Base-by-base conservation (phyloP, 371 early-diverging fungal genomes). In the Fennellomyces sp. region DNA sequence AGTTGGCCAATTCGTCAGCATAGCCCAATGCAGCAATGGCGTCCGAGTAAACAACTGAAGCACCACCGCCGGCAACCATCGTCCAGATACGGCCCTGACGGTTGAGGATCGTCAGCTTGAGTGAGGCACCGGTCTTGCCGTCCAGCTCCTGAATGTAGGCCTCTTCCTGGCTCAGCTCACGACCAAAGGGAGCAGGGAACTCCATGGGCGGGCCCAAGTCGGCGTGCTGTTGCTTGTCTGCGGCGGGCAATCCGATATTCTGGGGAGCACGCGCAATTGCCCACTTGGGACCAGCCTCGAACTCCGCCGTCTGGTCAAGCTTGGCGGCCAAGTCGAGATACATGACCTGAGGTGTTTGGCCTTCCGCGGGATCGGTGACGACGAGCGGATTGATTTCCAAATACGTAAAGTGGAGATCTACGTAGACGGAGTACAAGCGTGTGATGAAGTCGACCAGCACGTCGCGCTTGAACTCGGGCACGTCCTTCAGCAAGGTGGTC, bases 61-160 rank as follows among this genome's bases (percentile, higher is more conserved):
- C 98, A 78, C 98, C 98, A 65, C 98, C 98, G 78, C 98, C 98
- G 48, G 98, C 98, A 58, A 98, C 97, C 97, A 98, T 97, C 54
- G 98, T 97, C 98, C 98, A 98, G 66, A 98, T 88, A 65, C 96
- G 92, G 23, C 98, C 98, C 11, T 87, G 82, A 65, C 90, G 84
- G 85, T 98, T 98, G 62, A 98, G 80, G 39, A 98, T 91, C 28
- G 98, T 98, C 61, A 98, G 82, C 81, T 98, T 98, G 63, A 98
- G 89, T 33, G 95, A 94, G 19, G 98, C 97, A 62, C 98, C 98
- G 12, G 98, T 98, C 88, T 98, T 98, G 63, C 96, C 89, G 66
- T 98, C 98, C 42, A 98, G 84, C 62, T 97, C 98, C 66, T 90
- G 92, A 72, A 98, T 94, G 81, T 97, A 97, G 23, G 96, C 95